These are phyloP conservation scores for Pichia deserticola DNA, from an alignment of 805 yeast genomes.

Conservation along the genomic window DNA sequence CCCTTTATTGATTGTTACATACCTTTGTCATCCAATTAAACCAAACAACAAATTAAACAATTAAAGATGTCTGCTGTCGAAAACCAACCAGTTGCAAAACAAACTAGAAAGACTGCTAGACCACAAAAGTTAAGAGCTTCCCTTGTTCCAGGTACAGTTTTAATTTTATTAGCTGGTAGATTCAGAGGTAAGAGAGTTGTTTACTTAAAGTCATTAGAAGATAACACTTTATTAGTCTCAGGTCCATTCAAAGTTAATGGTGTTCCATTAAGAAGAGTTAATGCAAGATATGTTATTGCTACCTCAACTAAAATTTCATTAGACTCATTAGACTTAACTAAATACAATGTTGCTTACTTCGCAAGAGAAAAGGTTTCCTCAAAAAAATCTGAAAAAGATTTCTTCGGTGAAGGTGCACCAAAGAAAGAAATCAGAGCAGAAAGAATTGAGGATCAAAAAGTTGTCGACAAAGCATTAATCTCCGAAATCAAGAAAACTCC, in stretches of 20 bases:
- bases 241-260: constrained; percentile 99
- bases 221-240: constrained; percentile 93
- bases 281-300: constrained; percentile 97
- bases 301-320: constrained; percentile 88
- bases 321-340: constrained; percentile 73
- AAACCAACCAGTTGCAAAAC: constrained; percentile 81
- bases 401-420: constrained; percentile 68
- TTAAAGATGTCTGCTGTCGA: constrained; percentile 45
- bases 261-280: constrained; percentile 99
- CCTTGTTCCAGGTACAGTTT: constrained; percentile 33
- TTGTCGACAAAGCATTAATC: constrained; percentile 86
- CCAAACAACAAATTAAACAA: background rate
- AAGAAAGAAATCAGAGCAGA: constrained; percentile 88
- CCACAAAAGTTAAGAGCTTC: constrained; percentile 92
- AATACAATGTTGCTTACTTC: constrained; percentile 91
- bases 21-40: background rate
- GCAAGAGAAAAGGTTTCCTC: constrained; percentile 87
- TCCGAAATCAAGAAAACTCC: constrained; percentile 96
- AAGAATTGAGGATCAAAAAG: constrained; percentile 96
- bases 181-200: constrained; percentile 99
- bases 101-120: constrained; percentile 83
- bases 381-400: constrained; percentile 86
- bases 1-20: too few species aligned
- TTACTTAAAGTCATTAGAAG: constrained; percentile 92
- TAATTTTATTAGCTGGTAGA: constrained; percentile 96